Base-by-base conservation (phyloP, 2,329 filamentous ascomycete species). In the Penicillium decumbens region DNA sequence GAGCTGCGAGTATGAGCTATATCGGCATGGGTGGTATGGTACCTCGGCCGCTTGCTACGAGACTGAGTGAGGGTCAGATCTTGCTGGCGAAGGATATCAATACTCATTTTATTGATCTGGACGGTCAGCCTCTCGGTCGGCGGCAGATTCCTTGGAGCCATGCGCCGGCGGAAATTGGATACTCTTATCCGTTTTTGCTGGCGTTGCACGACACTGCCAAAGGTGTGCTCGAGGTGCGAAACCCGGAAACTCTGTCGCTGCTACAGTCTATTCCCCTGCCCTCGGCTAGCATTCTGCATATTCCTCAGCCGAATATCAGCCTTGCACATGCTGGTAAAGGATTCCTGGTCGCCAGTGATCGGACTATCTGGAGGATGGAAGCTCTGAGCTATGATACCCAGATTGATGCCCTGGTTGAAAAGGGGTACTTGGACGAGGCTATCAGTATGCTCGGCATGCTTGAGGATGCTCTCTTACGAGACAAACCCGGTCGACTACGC, bases 51-150 rank as follows among this genome's bases (percentile, higher is more conserved):
- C 78, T 98, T 61, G 89, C 89, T 5, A 85, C 91, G 5, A 86
- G 86, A 59, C 77, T 98, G 10, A 81, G 83, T 2, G 88, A 95
- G 56, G 88, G 88, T 4, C 82, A 96, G 71, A 82, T 97, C 66
- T 74, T 98, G 50, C 78, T 98, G n/a, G 89, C 92, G n/a, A 95
- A 95, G 69, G 93, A 98, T 61, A 89, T 96, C 62, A 95, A 96
- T 67, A 95, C 91, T 1, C 75, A 96, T 45, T 98, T 98, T 67
- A 87, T 95, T 57, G 86, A 93, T 50, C 81, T 86, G 9, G 80
- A 89, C 27, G 93, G 91, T 4, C 91, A 89, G 58, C 80, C 90
- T 0, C 67, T 95, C 29, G 86, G 91, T 39, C 89, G 88, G 69
- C 80, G 87, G 47, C 91, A 97, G 66, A 84, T 98, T n/a, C 90